Percentiles rank a stretch among this genome's conserved stretches.
Conservation (phyloP, 2,329 filamentous ascomycete species). For the Phaeomoniella chlamydospora region DNA sequence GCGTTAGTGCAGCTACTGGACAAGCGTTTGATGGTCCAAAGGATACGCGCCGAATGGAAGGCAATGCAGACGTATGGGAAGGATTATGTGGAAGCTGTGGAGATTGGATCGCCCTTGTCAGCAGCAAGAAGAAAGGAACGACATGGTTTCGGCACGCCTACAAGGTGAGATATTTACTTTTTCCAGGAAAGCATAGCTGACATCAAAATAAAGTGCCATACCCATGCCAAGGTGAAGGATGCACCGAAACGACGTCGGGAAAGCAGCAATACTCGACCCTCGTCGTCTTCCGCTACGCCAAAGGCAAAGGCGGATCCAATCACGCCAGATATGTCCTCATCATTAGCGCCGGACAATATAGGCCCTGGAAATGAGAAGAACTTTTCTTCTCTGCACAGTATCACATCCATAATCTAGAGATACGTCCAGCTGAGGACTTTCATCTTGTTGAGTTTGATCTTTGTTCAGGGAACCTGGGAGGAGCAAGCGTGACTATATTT, state of each 20-base stretch:
- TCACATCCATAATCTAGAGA: background rate
- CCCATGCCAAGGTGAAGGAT: slow-evolving; percentile 58
- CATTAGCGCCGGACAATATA: background rate
- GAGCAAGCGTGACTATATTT: no score
- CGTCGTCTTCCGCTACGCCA: background rate
- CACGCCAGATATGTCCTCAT: background rate
- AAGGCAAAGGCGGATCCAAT: background rate
- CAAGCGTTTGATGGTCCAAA: slow-evolving; percentile 64
- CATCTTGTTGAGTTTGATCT: no score
- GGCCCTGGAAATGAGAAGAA: background rate
- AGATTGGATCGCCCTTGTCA: slow-evolving; percentile 25
- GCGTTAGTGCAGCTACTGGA: slow-evolving; percentile 70
- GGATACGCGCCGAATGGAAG: slow-evolving; percentile 61
- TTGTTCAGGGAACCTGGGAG: no score
- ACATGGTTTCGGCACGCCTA: slow-evolving; percentile 85
- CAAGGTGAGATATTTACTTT: slow-evolving; percentile 42
- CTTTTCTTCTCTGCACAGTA: background rate
- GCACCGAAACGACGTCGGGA: slow-evolving; percentile 54
- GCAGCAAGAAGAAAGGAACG: slow-evolving; percentile 83
- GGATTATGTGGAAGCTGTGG: slow-evolving; percentile 20
- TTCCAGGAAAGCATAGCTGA: slow-evolving; percentile 3
- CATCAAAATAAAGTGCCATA: slow-evolving; percentile 44
- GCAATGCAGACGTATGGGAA: slow-evolving; percentile 45
- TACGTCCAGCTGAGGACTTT: no score
- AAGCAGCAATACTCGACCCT: slow-evolving; percentile 32